Conservation (phyloP, 768 basidiomycete genomes). For the Lyophyllum decastes region DNA sequence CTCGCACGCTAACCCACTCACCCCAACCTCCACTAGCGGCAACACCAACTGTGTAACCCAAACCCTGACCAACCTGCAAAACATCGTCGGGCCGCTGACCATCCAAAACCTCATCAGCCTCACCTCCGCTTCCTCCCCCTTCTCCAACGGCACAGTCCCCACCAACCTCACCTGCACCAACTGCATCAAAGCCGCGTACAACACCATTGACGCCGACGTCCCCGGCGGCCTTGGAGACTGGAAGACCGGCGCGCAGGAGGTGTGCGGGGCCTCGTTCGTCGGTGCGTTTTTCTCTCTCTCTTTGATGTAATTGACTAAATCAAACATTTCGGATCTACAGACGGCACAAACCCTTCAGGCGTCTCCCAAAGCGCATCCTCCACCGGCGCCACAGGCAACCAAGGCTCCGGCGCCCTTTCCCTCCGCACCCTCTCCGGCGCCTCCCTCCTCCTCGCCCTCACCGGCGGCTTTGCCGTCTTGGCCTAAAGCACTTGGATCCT, state of each 20-base stretch:
- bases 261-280: conserved; percentile 55
- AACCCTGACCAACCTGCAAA: conserved; percentile 53
- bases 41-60: conserved; percentile 56
- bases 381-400: not conserved
- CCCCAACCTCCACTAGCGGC: conserved; percentile 24
- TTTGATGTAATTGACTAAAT: too few relatives aligned
- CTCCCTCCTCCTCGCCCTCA: not conserved
- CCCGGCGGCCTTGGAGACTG: conserved; percentile 31
- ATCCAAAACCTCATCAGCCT: conserved; percentile 29
- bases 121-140: conserved; percentile 2
- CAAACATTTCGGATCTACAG: too few relatives aligned
- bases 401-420: not conserved
- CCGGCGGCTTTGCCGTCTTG: not conserved
- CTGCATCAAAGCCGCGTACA: conserved; percentile 54
- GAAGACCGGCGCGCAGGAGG: conserved; percentile 23
- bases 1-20: not conserved
- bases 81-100: conserved; percentile 35
- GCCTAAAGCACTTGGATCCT: not conserved
- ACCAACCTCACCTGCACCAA: conserved; percentile 49
- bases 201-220: conserved; percentile 35
- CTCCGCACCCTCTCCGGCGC: not conserved
- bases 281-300: conserved; percentile 44
- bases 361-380: not conserved
- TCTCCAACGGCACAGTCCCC: conserved; percentile 17
- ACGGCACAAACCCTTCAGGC: not conserved